Evolutionary conservation across 1,139 yeast species (phyloP).

Genomic region (Citeromyces hawaiiensis): DNA sequence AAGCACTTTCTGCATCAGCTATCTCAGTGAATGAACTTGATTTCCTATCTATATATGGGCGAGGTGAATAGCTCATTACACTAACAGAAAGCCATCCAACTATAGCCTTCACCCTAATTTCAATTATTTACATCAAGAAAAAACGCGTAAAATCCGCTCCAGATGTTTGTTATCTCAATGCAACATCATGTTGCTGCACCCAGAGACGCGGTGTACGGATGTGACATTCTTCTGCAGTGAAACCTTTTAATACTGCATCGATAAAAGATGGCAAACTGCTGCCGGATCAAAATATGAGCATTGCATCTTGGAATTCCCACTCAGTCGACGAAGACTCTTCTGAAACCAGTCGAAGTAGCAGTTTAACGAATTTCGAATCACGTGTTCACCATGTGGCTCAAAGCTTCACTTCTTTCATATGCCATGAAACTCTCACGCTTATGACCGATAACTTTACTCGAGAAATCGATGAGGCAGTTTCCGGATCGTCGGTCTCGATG

Average conservation of each 20-base stretch:
- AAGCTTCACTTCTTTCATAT: background rate
- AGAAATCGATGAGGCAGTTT: constrained; percentile 1
- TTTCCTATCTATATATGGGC: too few relatives aligned
- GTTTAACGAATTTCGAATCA: background rate
- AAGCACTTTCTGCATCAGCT: too few relatives aligned
- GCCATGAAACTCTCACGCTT: background rate
- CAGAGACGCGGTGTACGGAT: background rate
- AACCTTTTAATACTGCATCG: too few relatives aligned
- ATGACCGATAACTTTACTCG: background rate
- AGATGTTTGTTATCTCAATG: background rate
- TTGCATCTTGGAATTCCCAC: constrained; percentile 6
- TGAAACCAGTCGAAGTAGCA: background rate
- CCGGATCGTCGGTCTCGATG: constrained; percentile 17
- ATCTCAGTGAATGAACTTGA: too few relatives aligned
- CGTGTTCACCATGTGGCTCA: background rate
- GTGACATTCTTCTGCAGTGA: background rate
- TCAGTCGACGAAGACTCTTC: background rate
- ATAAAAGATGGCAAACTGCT: too few relatives aligned
- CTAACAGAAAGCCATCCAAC: too few relatives aligned
- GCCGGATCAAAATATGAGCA: constrained; percentile 6
- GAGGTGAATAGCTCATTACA: too few relatives aligned
- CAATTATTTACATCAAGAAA: too few relatives aligned
- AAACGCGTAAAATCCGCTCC: too few relatives aligned
- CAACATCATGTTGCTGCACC: background rate
- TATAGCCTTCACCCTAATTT: too few relatives aligned